These are phyloP conservation scores for Ustilago bromivora DNA, from an alignment of 1,284 basidiomycete species.

Conservation along the genomic window DNA sequence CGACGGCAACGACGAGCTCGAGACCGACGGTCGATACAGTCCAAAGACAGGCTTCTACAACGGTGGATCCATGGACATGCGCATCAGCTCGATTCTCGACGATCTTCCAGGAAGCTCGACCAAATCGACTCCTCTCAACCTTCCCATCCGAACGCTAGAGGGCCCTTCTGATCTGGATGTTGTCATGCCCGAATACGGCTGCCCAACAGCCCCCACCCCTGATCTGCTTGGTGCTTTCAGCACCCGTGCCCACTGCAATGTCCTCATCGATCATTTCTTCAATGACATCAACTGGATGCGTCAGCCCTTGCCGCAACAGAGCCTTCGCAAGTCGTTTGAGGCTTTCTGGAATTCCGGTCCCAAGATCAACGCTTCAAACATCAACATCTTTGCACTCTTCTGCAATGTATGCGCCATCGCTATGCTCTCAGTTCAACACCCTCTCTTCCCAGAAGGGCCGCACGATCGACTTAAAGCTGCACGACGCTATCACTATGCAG, in stretches of 20 bases:
- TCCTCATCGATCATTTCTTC: conserved; percentile 60
- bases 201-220: conserved; percentile 39
- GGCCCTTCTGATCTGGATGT: conserved; percentile 51
- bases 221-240: conserved; percentile 52
- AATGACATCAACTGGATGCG: conserved; percentile 65
- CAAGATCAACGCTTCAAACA: conserved; percentile 51
- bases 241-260: conserved; percentile 39
- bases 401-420: conserved; percentile 52
- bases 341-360: conserved; percentile 56
- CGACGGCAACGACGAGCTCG: conserved; percentile 53
- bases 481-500: conserved; percentile 50
- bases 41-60: conserved; percentile 55
- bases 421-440: conserved; percentile 38
- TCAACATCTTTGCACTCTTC: conserved; percentile 62
- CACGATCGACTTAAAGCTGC: conserved; percentile 49
- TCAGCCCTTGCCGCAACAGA: conserved; percentile 53
- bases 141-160: conserved; percentile 48
- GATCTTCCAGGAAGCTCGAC: conserved; percentile 43
- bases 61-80: conserved; percentile 54
- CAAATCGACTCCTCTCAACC: conserved; percentile 38
- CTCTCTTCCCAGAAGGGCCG: conserved; percentile 31
- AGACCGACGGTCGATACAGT: conserved; percentile 46
- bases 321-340: conserved; percentile 45
- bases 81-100: conserved; percentile 58
- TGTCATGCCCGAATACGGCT: conserved; percentile 60